Evolutionary conservation across 176 grass and related monocot species (phyloP).

Genomic region (Bonia amplexicaulis): DNA sequence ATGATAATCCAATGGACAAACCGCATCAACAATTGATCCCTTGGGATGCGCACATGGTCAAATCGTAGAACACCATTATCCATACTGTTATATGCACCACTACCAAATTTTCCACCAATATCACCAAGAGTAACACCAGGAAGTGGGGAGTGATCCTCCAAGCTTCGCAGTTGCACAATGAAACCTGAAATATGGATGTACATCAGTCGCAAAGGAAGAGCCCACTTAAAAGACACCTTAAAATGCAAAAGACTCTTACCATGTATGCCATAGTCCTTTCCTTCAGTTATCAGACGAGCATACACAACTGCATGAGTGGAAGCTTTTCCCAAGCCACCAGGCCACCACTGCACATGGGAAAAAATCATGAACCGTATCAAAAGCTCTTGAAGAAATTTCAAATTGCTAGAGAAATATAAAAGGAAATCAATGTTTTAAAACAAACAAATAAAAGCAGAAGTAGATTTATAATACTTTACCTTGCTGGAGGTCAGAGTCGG

Average conservation of each 20-base stretch:
- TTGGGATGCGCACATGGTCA: slow-evolving; percentile 92
- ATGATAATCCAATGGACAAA: slow-evolving; percentile 8
- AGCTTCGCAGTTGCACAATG: slow-evolving; percentile 89
- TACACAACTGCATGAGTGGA: slow-evolving; percentile 95
- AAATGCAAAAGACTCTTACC: slow-evolving; percentile 52
- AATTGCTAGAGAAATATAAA: background rate
- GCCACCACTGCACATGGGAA: slow-evolving; percentile 79
- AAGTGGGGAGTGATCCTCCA: slow-evolving; percentile 91
- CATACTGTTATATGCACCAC: slow-evolving; percentile 95
- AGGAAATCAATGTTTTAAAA: background rate
- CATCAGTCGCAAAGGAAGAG: slow-evolving; percentile 10
- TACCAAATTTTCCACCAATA: slow-evolving; percentile 96
- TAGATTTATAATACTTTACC: slow-evolving; percentile 29
- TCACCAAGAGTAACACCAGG: slow-evolving; percentile 89
- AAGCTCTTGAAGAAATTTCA: background rate
- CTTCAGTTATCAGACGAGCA: slow-evolving; percentile 80
- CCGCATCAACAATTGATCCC: slow-evolving; percentile 98
- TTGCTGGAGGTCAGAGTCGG: slow-evolving; percentile 97
- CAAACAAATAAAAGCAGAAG: background rate
- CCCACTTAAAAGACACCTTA: background rate
- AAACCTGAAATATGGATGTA: slow-evolving; percentile 54
- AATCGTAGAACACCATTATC: slow-evolving; percentile 95
- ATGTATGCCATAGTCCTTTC: slow-evolving; percentile 91
- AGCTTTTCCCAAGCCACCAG: slow-evolving; percentile 91
- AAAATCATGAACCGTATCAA: background rate